These are phyloP conservation scores for Fusarium xylarioides DNA, from an alignment of 2,329 filamentous ascomycete genomes.

Conservation along the genomic window DNA sequence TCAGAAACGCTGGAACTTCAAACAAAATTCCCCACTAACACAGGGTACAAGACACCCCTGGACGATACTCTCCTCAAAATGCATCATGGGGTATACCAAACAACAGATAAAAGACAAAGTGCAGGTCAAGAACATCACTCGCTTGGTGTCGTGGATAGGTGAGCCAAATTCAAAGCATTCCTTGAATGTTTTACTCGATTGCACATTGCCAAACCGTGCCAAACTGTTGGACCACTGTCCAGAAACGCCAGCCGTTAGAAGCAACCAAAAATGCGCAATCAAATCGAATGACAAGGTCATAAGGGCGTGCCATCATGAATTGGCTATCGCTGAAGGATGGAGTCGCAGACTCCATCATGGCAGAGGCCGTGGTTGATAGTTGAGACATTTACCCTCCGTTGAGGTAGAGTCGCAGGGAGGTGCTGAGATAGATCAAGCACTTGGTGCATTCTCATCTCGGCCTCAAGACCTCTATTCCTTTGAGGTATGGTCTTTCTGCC, in stretches of 20 bases:
- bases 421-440: not conserved
- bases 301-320: constrained; percentile 49
- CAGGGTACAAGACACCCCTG: constrained; percentile 11
- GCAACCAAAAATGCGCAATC: constrained; percentile 20
- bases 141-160: constrained; percentile 12
- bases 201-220: constrained; percentile 11
- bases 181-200: constrained; percentile 11
- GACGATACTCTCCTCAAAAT: constrained; percentile 34
- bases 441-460: not conserved
- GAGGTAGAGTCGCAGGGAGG: not conserved
- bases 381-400: not conserved
- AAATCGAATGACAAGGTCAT: constrained; percentile 41
- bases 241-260: constrained; percentile 28
- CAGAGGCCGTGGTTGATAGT: not conserved
- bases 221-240: constrained; percentile 5
- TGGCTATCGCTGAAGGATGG: constrained; percentile 32
- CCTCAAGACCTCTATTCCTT: not conserved
- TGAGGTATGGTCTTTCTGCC: not conserved
- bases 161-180: not conserved
- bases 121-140: constrained; percentile 12
- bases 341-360: constrained; percentile 19
- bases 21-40: constrained; percentile 8
- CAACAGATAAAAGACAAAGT: constrained; percentile 22
- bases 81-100: constrained; percentile 40
- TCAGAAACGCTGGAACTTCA: constrained; percentile 30